Evolutionary conservation across 495 filamentous ascomycete genomes (phyloP).

Genomic region (Neurospora sp.): DNA sequence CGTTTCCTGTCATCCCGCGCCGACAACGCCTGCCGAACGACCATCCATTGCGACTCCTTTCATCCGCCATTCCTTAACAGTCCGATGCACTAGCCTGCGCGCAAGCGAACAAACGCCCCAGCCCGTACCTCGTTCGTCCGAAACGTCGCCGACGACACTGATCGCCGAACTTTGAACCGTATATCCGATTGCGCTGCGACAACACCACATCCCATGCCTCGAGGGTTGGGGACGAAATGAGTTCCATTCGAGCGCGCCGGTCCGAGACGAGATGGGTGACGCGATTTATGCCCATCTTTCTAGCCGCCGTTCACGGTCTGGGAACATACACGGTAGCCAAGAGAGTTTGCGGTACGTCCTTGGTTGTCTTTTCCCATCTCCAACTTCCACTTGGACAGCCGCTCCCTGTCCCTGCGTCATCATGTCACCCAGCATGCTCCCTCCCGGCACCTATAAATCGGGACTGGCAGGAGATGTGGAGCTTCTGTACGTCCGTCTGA

Average conservation of each 20-base stretch:
- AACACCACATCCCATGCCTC: background rate
- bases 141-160: background rate
- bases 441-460: background rate
- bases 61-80: background rate
- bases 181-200: background rate
- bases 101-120: background rate
- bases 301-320: slow-evolving; percentile 28
- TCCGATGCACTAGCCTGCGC: background rate
- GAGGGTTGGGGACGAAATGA: background rate
- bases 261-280: slow-evolving; percentile 36
- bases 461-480: background rate
- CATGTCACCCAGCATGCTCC: slow-evolving; percentile 1
- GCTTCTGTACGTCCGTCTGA: background rate
- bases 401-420: background rate
- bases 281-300: slow-evolving; percentile 29
- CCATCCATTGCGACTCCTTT: background rate
- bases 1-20: background rate
- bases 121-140: background rate
- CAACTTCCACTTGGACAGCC: background rate
- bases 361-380: background rate
- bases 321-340: slow-evolving; percentile 32
- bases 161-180: background rate
- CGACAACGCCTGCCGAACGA: background rate
- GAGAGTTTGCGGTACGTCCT: slow-evolving; percentile 29
- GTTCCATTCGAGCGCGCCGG: slow-evolving; percentile 12